These are phyloP conservation scores for Orobanche coerulescens DNA, from an alignment of 257 asterid genomes.

Conservation along the genomic window DNA sequence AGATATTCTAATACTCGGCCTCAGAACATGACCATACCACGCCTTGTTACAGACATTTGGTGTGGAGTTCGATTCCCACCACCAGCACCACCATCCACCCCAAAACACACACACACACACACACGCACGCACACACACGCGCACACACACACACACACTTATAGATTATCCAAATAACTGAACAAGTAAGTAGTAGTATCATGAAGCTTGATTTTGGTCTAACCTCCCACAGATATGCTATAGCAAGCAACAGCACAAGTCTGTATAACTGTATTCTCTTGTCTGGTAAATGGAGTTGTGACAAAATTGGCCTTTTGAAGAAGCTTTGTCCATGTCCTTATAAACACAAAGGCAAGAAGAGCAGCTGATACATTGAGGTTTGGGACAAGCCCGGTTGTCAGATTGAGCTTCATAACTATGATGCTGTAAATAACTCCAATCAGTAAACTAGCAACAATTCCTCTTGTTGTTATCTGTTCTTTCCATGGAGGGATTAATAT, in stretches of 20 bases:
- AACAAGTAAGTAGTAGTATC: too few species aligned
- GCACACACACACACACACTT: too few species aligned
- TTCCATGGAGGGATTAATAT: slow-evolving; percentile 78
- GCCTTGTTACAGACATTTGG: too few species aligned
- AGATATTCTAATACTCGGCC: too few species aligned
- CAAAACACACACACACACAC: too few species aligned
- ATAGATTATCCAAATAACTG: too few species aligned
- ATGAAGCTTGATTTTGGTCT: too few species aligned
- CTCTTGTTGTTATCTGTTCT: slow-evolving; percentile 63
- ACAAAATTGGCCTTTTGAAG: slow-evolving; percentile 47
- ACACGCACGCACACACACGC: too few species aligned
- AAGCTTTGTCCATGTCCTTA: slow-evolving; percentile 64
- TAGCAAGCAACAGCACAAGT: slow-evolving; percentile 92
- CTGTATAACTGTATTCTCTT: slow-evolving; percentile 80
- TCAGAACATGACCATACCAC: too few species aligned
- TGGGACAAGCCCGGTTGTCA: slow-evolving; percentile 76
- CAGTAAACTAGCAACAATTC: slow-evolving; percentile 52
- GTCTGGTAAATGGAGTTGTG: slow-evolving; percentile 62
- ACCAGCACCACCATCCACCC: too few species aligned
- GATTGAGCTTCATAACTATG: slow-evolving; percentile 73
- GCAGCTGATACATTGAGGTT: slow-evolving; percentile 90
- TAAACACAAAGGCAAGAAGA: slow-evolving; percentile 66
- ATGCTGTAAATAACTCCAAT: slow-evolving; percentile 65
- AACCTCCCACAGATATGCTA: slow-evolving; percentile 77
- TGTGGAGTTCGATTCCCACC: too few species aligned